phyloP scores from a whole-genome alignment of 2,329 filamentous ascomycete genomes.

The Sporothrix luriei region DNA sequence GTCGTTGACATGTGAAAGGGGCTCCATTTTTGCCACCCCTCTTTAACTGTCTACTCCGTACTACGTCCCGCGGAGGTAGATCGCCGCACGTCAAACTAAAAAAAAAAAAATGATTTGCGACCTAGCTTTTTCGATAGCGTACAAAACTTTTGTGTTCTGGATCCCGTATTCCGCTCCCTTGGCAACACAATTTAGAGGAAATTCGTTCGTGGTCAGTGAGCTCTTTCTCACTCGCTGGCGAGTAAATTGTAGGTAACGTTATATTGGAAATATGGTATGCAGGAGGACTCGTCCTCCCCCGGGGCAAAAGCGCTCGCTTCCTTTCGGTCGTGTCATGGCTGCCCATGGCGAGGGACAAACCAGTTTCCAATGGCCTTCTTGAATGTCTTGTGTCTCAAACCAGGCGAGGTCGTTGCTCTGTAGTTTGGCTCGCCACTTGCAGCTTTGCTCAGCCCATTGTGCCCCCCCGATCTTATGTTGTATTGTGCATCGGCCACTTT shows the following conservation, averaged over 20 bases:
- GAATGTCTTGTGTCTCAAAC: not conserved
- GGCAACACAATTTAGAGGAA: not conserved
- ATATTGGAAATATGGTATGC: not conserved
- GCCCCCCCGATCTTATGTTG: slow-evolving; percentile 3
- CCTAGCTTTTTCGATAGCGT: slow-evolving; percentile 21
- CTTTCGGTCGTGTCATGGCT: not conserved
- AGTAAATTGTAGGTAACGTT: not conserved
- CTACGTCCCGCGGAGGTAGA: no score
- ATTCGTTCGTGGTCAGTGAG: not conserved
- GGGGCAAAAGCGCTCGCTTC: not conserved
- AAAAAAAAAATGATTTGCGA: not conserved
- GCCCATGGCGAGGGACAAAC: not conserved
- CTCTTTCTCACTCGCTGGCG: not conserved
- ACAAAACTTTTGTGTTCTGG: slow-evolving; percentile 1
- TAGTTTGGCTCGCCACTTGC: not conserved
- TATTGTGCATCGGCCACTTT: not conserved
- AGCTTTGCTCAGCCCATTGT: not conserved
- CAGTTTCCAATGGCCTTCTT: no score
- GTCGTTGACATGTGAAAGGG: slow-evolving; percentile 30
- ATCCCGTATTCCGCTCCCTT: not conserved
- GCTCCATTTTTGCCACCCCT: slow-evolving; percentile 10
- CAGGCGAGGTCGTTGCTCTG: not conserved
- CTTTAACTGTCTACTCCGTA: not conserved
- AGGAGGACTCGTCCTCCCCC: not conserved
- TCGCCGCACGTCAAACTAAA: no score